phyloP scores from a whole-genome alignment of 2,329 filamentous ascomycete genomes.

The Apiospora phragmitis region DNA sequence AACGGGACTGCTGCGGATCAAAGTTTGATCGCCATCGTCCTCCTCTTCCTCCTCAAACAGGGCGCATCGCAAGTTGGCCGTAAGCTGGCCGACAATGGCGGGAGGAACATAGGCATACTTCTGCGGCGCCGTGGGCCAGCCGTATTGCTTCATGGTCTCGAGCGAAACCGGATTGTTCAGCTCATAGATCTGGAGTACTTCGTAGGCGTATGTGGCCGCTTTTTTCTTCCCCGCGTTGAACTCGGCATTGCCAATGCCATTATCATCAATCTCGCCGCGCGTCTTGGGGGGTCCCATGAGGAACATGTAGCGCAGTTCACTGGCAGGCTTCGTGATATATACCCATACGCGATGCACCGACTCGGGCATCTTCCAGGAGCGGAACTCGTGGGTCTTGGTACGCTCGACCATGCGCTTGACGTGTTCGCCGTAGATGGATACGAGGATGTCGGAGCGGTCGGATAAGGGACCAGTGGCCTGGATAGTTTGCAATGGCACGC shows the following conservation, averaged over 20 bases:
- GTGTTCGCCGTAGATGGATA: conserved; percentile 58
- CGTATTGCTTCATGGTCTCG: conserved; percentile 52
- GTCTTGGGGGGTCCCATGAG: conserved; percentile 47
- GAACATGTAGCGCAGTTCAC: conserved; percentile 61
- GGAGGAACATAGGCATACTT: conserved; percentile 57
- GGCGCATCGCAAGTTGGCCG: conserved; percentile 57
- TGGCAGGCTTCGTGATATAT: conserved; percentile 48
- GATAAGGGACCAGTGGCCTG: conserved; percentile 39
- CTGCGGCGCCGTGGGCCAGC: conserved; percentile 52
- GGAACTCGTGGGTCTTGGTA: conserved; percentile 54
- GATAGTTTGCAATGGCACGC: conserved; percentile 30
- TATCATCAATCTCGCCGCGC: conserved; percentile 48
- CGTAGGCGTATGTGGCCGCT: conserved; percentile 48
- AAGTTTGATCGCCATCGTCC: neutral
- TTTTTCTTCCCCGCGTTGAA: conserved; percentile 45
- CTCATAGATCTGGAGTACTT: conserved; percentile 59
- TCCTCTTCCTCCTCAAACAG: conserved; percentile 22
- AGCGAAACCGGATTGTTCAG: conserved; percentile 60
- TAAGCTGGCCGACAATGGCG: conserved; percentile 56
- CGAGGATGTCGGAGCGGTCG: conserved; percentile 42
- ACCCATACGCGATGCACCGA: conserved; percentile 64
- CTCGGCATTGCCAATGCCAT: conserved; percentile 51
- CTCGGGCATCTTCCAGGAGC: conserved; percentile 55
- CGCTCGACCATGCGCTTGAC: conserved; percentile 51
- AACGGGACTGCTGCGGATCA: conserved; percentile 17